Base-by-base conservation (phyloP, 2,329 filamentous ascomycete species). In the Sclerotiophoma versabilis region DNA sequence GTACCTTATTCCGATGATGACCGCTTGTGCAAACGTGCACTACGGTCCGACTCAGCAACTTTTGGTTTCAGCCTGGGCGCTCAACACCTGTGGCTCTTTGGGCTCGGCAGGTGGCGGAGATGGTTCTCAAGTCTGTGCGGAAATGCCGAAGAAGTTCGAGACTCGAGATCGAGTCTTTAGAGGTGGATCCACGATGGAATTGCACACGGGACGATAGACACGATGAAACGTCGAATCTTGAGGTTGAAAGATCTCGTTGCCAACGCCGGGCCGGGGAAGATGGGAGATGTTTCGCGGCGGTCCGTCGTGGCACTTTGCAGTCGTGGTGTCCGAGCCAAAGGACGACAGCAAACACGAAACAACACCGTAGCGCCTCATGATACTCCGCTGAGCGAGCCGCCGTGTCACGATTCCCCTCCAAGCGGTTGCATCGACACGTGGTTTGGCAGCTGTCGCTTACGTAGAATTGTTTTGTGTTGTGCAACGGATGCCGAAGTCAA, bases 1-100 rank as follows among this genome's bases (percentile, higher is more conserved):
- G 45, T 53, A 56, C 32, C 57, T 54, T 59, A 39, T 47, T 58
- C 48, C 51, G 52, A 33, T 53, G 38, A 49, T 51, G 48, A 41
- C 51, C 47, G 41, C 32, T 52, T 62, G 64, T 65, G 60, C 60
- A 59, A 49, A 47, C 36, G 23, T 55, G 59, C 61, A 60, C 60
- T 61, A 57, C 36, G 20, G 47, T 33, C 19, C 48, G 43, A 45
- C 46, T 39, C 46, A 50, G 57, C 55, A 33, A 45, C 52, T 50
- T 44, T 42, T 41, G 32, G 58, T 62, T 60, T 61, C 64, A 66
- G 51, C 48, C 50, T 57, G 49, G 19, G 46, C 46, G 46, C 34
- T 45, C 54, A 59, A 46, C 63, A 59, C 45, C 57, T 59, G 52
- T 56, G 51, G 51, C 51, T 54, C 45, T 14, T 5, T 33, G 22